Percentiles rank a stretch among this genome's conserved stretches.
These are phyloP conservation scores for Erodium moschatum DNA, from an alignment of 441 rosid species.

Conservation along the genomic window DNA sequence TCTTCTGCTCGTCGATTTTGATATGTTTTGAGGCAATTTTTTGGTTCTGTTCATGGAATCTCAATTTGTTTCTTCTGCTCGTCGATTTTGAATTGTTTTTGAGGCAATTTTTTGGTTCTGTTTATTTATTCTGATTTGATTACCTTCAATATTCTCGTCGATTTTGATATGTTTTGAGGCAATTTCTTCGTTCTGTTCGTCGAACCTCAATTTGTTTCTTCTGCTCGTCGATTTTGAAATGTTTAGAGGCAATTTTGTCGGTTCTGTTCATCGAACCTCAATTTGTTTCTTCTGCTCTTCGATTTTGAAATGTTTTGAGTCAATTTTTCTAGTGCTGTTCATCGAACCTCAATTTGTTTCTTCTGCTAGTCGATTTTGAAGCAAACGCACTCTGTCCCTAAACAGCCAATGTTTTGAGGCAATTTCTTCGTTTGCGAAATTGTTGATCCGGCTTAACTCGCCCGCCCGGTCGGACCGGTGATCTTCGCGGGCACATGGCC, in stretches of 20 bases:
- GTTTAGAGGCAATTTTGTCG: conserved; percentile 70
- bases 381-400: conserved; percentile 69
- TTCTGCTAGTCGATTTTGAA: background rate
- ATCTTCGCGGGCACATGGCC: no score
- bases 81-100: background rate
- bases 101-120: no score
- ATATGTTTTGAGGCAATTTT: no score
- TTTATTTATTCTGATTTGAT: no score
- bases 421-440: conserved; percentile 69
- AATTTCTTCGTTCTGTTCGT: conserved; percentile 79
- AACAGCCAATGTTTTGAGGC: conserved; percentile 47
- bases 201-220: background rate
- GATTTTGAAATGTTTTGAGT: no score
- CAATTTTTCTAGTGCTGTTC: no score
- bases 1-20: no score
- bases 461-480: no score
- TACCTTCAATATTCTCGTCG: no score
- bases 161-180: conserved; percentile 63
- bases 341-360: background rate
- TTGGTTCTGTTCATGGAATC: no score
- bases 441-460: conserved; percentile 6
- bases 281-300: no score
- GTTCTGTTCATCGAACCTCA: no score
- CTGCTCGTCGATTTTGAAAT: conserved; percentile 6
- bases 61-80: background rate